These are phyloP conservation scores for Tinospora cordifolia DNA, from an alignment of 164 flowering plant species.

Conservation along the genomic window DNA sequence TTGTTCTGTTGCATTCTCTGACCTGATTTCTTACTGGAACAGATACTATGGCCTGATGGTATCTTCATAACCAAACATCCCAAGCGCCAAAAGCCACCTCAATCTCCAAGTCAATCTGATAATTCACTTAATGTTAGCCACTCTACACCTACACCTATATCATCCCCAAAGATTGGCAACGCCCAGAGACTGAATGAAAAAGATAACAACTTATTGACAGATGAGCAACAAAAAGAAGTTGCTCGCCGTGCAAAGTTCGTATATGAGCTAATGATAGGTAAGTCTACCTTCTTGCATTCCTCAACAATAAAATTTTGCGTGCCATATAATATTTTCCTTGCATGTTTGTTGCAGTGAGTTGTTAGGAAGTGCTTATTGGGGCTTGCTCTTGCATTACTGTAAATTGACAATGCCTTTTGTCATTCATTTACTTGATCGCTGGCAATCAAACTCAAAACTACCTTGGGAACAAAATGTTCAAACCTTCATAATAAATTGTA, in stretches of 20 bases:
- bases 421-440: neutral
- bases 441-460: neutral
- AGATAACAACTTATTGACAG: slow-evolving; percentile 16
- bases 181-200: slow-evolving; percentile 17
- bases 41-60: slow-evolving; percentile 99
- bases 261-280: slow-evolving; percentile 87
- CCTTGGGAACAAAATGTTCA: neutral
- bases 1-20: slow-evolving; percentile 4
- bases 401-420: neutral
- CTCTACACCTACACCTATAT: slow-evolving; percentile 25
- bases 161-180: slow-evolving; percentile 39
- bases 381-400: neutral
- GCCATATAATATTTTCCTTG: neutral
- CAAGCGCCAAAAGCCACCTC: slow-evolving; percentile 49
- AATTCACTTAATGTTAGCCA: slow-evolving; percentile 28
- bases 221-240: slow-evolving; percentile 56
- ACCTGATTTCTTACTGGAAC: slow-evolving; percentile 11
- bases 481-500: neutral
- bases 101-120: slow-evolving; percentile 28
- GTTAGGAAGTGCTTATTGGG: neutral
- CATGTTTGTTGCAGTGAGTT: neutral
- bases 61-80: slow-evolving; percentile 95
- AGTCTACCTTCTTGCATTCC: slow-evolving; percentile 4
- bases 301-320: neutral
- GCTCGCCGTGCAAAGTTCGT: slow-evolving; percentile 79